phyloP scores from a whole-genome alignment of 768 basidiomycete species.

The Russula griseocarnosa region DNA sequence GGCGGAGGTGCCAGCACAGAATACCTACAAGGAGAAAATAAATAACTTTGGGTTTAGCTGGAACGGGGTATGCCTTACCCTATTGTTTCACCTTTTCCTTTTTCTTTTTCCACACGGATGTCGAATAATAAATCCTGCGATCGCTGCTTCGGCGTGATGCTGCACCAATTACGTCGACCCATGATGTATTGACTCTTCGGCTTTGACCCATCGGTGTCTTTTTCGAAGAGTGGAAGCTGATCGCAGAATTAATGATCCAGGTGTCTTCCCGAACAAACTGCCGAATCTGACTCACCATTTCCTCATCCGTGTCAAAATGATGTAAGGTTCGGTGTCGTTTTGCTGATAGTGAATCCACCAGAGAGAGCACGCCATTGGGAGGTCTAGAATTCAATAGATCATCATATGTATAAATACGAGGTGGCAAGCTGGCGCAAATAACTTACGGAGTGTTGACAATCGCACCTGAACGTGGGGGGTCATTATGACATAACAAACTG shows the following conservation, averaged over 20 bases:
- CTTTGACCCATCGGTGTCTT: conserved; percentile 68
- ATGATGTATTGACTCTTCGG: conserved; percentile 80
- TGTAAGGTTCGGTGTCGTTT: conserved; percentile 65
- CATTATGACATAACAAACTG: background rate
- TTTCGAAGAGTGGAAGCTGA: conserved; percentile 71
- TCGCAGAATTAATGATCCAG: conserved; percentile 1
- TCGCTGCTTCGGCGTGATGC: conserved; percentile 52
- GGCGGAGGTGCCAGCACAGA: conserved; percentile 33
- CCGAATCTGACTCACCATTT: conserved; percentile 51
- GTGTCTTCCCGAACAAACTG: background rate
- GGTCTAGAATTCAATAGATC: conserved; percentile 37
- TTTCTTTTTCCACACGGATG: conserved; percentile 80
- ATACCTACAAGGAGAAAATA: conserved; percentile 28
- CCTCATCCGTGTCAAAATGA: conserved; percentile 76
- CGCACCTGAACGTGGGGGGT: conserved; percentile 48
- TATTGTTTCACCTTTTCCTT: conserved; percentile 76
- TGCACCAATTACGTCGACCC: conserved; percentile 86
- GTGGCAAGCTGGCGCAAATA: conserved; percentile 11
- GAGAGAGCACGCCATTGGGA: conserved; percentile 64
- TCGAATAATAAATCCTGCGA: conserved; percentile 73
- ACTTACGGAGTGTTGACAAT: conserved; percentile 95
- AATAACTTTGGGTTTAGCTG: background rate
- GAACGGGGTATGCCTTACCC: conserved; percentile 47
- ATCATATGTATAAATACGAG: background rate
- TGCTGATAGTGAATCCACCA: conserved; percentile 74